Conservation (phyloP, 2,329 filamentous ascomycete species). For the Pseudocercospora vitis region DNA sequence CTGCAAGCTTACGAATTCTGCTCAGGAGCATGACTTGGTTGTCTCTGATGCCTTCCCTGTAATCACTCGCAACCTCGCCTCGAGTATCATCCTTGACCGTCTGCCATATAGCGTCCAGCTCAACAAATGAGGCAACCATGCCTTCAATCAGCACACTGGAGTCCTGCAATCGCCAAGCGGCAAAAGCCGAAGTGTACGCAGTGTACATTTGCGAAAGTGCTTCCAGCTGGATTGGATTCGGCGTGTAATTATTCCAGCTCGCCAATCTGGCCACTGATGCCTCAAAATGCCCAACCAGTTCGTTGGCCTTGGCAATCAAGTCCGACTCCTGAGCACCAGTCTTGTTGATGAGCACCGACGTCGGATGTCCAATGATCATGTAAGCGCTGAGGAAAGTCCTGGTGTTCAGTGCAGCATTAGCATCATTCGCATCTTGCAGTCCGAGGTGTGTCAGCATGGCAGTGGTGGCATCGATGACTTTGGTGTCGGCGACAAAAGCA, state of each 20-base stretch:
- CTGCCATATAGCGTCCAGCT: slow-evolving; percentile 79
- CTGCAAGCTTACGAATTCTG: slow-evolving; percentile 75
- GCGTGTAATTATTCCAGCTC: slow-evolving; percentile 64
- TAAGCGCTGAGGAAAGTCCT: slow-evolving; percentile 78
- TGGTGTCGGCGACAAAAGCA: slow-evolving; percentile 64
- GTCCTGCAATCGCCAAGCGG: slow-evolving; percentile 80
- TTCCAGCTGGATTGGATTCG: slow-evolving; percentile 62
- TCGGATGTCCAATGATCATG: slow-evolving; percentile 75
- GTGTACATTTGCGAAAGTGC: slow-evolving; percentile 69
- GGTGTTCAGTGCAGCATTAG: slow-evolving; percentile 64
- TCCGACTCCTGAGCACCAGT: slow-evolving; percentile 70
- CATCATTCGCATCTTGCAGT: slow-evolving; percentile 59
- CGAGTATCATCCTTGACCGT: slow-evolving; percentile 77
- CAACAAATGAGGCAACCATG: slow-evolving; percentile 84
- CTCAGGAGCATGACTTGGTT: slow-evolving; percentile 79
- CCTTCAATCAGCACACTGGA: slow-evolving; percentile 75
- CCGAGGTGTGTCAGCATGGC: slow-evolving; percentile 69
- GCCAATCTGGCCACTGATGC: slow-evolving; percentile 67
- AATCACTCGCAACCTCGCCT: slow-evolving; percentile 71
- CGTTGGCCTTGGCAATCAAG: slow-evolving; percentile 73
- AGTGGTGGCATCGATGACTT: slow-evolving; percentile 65
- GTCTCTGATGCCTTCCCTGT: slow-evolving; percentile 75
- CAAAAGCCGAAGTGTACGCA: slow-evolving; percentile 75
- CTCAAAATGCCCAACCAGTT: slow-evolving; percentile 76
- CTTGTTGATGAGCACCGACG: slow-evolving; percentile 73